Evolutionary conservation across 1,139 yeast species (phyloP).

Genomic region (Pichia sp.): DNA sequence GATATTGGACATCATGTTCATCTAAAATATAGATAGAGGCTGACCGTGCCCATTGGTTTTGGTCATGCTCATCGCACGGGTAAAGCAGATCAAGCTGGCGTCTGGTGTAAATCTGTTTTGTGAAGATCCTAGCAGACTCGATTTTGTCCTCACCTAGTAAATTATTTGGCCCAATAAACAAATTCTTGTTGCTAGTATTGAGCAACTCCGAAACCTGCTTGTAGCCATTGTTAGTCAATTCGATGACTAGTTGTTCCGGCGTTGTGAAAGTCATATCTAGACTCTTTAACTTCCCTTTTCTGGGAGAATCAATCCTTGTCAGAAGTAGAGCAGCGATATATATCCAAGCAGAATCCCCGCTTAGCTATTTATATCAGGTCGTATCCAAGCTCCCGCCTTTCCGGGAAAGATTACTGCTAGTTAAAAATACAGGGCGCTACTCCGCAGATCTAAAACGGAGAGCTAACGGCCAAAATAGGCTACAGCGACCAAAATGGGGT

Average conservation of each 20-base stretch:
- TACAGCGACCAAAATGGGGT: not conserved
- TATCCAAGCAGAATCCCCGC: not conserved
- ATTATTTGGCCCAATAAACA: slow-evolving; percentile 28
- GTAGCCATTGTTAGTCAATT: slow-evolving; percentile 12
- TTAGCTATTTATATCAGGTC: not conserved
- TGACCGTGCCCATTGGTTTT: not conserved
- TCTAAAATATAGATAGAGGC: not conserved
- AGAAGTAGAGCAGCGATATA: too few species aligned
- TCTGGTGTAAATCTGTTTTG: slow-evolving; percentile 14
- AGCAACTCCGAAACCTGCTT: slow-evolving; percentile 21
- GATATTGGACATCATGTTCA: not conserved
- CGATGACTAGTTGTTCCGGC: not conserved
- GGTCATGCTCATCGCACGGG: not conserved
- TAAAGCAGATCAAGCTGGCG: slow-evolving; percentile 11
- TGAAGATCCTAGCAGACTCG: slow-evolving; percentile 21
- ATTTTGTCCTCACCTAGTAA: slow-evolving; percentile 21
- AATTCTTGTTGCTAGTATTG: slow-evolving; percentile 23
- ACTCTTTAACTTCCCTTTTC: too few species aligned
- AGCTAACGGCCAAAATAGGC: not conserved
- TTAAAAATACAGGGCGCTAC: not conserved
- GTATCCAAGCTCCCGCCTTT: not conserved
- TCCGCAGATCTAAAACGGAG: not conserved
- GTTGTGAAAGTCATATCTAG: slow-evolving; percentile 6
- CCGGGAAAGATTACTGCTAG: not conserved
- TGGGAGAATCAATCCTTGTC: too few species aligned